Evolutionary conservation across 1,139 yeast genomes (phyloP), one percentile per base, ranked within the genome.

Genomic region (Groenewaldozyma sp.): DNA sequence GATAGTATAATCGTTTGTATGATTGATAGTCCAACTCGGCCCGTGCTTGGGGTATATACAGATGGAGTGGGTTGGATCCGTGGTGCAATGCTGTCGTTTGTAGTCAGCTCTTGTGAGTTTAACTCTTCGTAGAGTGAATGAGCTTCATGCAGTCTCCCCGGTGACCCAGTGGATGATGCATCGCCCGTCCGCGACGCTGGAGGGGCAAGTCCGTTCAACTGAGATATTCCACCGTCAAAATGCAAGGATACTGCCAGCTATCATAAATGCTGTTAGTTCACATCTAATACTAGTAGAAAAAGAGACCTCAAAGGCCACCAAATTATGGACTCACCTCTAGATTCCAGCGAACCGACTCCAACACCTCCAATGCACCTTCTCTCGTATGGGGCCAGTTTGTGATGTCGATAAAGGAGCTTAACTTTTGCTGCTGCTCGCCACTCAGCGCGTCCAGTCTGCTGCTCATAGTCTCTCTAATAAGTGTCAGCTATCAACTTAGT

Each of bases 91-190:
- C 51, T 51, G 26, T 37, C 40, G n/a, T 45, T 39, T 14, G 49
- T 43, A 11, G 45, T 35, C 10, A 20, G 42, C 10, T 38, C 36
- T 22, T 47, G 49, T 13, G 50, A 43, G 24, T 45, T 48, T 24
- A 60, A 46, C 37, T 59, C 64, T 28, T 58, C 62, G 41, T 55
- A 35, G 4, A 59, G 44, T 6, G 63, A 56, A 5, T 51, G 43
- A 11, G 53, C 42, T 24, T 13, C 34, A 17, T 31, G n/a, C 16
- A 21, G 32, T 11, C 31, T 24, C n/a, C 28, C 24, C 4, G 34
- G 17, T 22, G 45, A 28, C 22, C 34, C 40, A 3, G 42, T 31
- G 10, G 39, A 21, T 7, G 45, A 21, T 13, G 41, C 31, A 2
- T 43, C 36, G 4, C 44, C 26, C 11, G 40, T 17, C 2, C 42